Evolutionary conservation across 2,329 filamentous ascomycete species (phyloP).

Genomic region (Alternaria sp.): DNA sequence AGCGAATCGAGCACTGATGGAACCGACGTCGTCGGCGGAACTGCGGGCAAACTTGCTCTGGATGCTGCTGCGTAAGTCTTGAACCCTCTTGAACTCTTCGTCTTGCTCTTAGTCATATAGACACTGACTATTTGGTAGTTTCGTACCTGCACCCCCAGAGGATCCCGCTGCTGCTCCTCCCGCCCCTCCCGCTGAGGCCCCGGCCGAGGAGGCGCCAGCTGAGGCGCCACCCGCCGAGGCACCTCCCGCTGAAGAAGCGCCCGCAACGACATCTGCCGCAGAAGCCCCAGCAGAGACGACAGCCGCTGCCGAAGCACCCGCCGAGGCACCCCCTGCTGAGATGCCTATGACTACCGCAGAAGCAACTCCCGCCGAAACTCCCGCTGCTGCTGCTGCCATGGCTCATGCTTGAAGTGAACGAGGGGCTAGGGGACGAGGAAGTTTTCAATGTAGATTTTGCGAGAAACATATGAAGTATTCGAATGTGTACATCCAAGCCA

Average conservation of each 20-base stretch:
- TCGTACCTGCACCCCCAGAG: slow-evolving; percentile 30
- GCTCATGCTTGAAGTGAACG: neutral
- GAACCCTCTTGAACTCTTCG: too few relatives aligned
- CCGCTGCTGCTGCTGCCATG: neutral
- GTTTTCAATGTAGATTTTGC: neutral
- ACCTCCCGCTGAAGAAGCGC: slow-evolving; percentile 6
- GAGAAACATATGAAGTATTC: neutral
- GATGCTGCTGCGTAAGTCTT: slow-evolving; percentile 33
- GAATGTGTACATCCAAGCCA: neutral
- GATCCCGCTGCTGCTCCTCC: slow-evolving; percentile 21
- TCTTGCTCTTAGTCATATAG: too few relatives aligned
- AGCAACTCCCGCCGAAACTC: neutral
- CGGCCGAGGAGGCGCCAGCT: slow-evolving; percentile 1
- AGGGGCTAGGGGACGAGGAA: neutral
- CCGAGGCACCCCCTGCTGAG: neutral
- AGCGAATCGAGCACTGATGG: slow-evolving; percentile 32
- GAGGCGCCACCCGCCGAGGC: slow-evolving; percentile 3
- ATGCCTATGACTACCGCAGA: neutral
- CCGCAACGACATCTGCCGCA: slow-evolving; percentile 1
- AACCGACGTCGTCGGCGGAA: slow-evolving; percentile 26
- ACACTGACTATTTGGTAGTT: slow-evolving; percentile 15
- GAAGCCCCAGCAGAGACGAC: neutral
- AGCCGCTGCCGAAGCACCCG: neutral
- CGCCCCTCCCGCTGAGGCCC: slow-evolving; percentile 8
- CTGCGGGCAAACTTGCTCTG: slow-evolving; percentile 27